Conservation (phyloP, 2,329 filamentous ascomycete species). For the Colletotrichum nymphaeae region DNA sequence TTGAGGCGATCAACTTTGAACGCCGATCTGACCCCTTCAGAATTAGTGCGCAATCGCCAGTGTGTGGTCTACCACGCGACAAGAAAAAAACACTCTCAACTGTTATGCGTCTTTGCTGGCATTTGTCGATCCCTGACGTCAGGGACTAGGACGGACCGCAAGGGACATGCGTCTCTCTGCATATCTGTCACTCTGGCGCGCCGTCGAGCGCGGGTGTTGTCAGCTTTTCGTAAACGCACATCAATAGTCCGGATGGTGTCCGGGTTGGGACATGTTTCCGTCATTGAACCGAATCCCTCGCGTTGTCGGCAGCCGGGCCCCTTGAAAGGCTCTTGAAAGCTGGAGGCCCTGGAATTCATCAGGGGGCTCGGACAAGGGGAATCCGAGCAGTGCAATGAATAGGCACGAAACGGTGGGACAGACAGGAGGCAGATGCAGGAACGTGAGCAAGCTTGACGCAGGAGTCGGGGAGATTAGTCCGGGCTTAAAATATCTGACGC, state of each 20-base stretch:
- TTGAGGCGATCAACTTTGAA: neutral
- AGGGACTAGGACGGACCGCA: neutral
- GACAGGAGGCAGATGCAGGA: neutral
- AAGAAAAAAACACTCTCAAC: neutral
- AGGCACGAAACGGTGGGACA: neutral
- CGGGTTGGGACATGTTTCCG: neutral
- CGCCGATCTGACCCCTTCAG: neutral
- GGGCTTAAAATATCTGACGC: neutral
- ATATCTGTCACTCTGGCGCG: neutral
- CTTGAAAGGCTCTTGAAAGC: neutral
- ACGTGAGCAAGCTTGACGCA: neutral
- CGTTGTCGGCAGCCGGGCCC: neutral
- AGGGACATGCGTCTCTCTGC: neutral
- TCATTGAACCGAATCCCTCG: neutral
- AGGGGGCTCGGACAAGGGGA: neutral
- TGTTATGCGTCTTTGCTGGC: neutral
- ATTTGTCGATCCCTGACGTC: conserved; percentile 21
- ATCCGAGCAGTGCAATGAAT: conserved; percentile 21
- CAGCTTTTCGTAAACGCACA: neutral
- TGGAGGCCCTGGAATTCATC: neutral
- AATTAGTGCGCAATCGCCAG: neutral
- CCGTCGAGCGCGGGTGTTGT: neutral
- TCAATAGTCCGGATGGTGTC: neutral
- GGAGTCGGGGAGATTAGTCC: neutral
- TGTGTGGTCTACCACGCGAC: neutral